Evolutionary conservation across 2,329 filamentous ascomycete species (phyloP), one percentile per base, ranked within the genome.

Genomic region (Stachybotrys chlorohalonatus): DNA sequence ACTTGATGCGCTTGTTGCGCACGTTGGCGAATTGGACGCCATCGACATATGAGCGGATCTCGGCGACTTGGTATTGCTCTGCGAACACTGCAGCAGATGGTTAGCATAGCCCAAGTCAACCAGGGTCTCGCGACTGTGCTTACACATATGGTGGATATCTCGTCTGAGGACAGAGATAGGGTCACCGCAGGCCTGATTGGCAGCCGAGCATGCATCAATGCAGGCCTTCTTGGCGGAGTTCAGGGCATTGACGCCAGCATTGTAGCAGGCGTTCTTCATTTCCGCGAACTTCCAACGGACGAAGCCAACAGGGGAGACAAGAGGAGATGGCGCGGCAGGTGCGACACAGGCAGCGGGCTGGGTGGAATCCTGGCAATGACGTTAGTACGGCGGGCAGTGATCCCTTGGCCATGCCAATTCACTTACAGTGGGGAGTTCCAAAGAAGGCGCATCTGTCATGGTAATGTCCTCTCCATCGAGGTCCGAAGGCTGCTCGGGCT

Each of bases 1-100:
- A 54, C 53, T 65, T 68, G 55, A 59, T 52, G 16, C 64, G 63
- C 57, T 68, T 67, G 55, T 59, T 65, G 53, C 58, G 52, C 17
- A 62, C 58, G 54, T 67, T 55, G 31, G 57, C 24, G 24, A 24
- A 24, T 42, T 42, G 36, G 36, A 42, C 53, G 17, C 57, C 57
- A 11, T 52, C 51, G 47, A 63, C 54, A 45, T 62, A 61, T 13
- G 61, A 60, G 17, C 59, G 64, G 46, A 57, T 54, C 39, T 68
- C 65, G 11, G 60, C 58, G 15, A 66, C 56, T 39, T 56, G 58
- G 11, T 64, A 62, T 13, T 42, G 36, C 36, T 42, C 36, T 3
- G 36, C 36, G 13, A 9, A 13, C 3, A 42, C 36, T 42, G 13
- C 3, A 42, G 36, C 36, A 42, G 2, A 42, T 9, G 6, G 6